phyloP scores from a whole-genome alignment of 768 basidiomycete species.

The Collybia mongolica region DNA sequence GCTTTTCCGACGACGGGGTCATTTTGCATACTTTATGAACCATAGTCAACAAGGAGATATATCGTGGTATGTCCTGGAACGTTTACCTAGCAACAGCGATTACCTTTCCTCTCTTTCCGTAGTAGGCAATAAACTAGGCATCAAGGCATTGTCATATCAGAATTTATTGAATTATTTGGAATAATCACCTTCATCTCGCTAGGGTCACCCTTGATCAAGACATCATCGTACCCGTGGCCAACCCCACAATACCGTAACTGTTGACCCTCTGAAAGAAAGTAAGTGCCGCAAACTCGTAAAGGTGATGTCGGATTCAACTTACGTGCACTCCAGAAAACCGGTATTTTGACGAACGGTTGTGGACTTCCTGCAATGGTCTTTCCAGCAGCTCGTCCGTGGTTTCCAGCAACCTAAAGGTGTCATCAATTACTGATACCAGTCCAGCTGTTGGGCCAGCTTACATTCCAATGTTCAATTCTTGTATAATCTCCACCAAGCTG shows the following conservation, averaged over 20 bases:
- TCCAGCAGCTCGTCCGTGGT: constrained; percentile 84
- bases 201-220: constrained; percentile 74
- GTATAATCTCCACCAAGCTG: constrained; percentile 50
- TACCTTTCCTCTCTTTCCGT: constrained; percentile 61
- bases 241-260: constrained; percentile 85
- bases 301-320: constrained; percentile 23
- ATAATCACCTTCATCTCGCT: constrained; percentile 68
- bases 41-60: not conserved
- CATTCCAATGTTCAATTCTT: constrained; percentile 93
- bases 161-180: not conserved
- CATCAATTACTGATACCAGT: not conserved
- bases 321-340: constrained; percentile 92
- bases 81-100: constrained; percentile 65
- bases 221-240: constrained; percentile 69
- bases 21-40: constrained; percentile 61
- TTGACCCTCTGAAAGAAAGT: constrained; percentile 60
- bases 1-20: constrained; percentile 80
- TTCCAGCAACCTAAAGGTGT: constrained; percentile 65
- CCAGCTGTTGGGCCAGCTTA: constrained; percentile 25
- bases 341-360: constrained; percentile 75
- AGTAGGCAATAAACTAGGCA: constrained; percentile 76
- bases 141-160: not conserved
- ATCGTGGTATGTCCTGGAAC: not conserved
- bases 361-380: constrained; percentile 65
- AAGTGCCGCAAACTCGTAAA: not conserved